Conservation (phyloP, 306 rosid genomes). For the Benincasa hispida region DNA sequence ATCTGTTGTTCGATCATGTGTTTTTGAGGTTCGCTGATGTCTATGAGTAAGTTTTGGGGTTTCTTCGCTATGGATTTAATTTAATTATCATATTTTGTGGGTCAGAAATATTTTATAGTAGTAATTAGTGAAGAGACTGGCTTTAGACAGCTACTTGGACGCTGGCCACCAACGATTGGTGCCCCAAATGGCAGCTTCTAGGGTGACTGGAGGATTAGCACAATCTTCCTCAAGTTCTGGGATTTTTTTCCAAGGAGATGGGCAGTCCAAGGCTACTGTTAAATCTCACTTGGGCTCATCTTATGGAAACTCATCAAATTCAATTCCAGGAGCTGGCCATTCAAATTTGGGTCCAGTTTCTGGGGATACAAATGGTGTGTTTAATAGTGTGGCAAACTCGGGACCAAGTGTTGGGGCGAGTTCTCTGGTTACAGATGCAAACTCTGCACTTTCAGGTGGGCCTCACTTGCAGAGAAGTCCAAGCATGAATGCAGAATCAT, state of each 20-base stretch:
- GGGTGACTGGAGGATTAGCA: conserved; percentile 89
- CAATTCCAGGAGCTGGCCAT: conserved; percentile 62
- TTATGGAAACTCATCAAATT: conserved; percentile 65
- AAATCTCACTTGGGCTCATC: conserved; percentile 85
- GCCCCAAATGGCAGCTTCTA: conserved; percentile 81
- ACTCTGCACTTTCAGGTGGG: conserved; percentile 79
- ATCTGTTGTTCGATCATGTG: not conserved
- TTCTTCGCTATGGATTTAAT: not conserved
- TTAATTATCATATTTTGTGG: conserved; percentile 20
- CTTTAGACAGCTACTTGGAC: conserved; percentile 63
- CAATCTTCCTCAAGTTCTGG: conserved; percentile 91
- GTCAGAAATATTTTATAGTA: conserved; percentile 6
- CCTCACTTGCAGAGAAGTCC: conserved; percentile 95
- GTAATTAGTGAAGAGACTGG: conserved; percentile 53
- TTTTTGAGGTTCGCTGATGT: conserved; percentile 4
- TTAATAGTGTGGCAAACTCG: conserved; percentile 75
- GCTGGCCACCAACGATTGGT: conserved; percentile 52
- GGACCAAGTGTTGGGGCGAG: conserved; percentile 94
- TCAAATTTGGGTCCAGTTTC: conserved; percentile 67
- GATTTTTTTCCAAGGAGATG: conserved; percentile 94
- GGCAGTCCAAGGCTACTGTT: conserved; percentile 60
- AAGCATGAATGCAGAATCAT: conserved; percentile 74
- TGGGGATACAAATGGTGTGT: conserved; percentile 63
- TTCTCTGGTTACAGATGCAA: conserved; percentile 96
- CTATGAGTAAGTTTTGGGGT: not conserved